Conservation (phyloP, 2,329 filamentous ascomycete genomes). For the Diaporthe longicolla region DNA sequence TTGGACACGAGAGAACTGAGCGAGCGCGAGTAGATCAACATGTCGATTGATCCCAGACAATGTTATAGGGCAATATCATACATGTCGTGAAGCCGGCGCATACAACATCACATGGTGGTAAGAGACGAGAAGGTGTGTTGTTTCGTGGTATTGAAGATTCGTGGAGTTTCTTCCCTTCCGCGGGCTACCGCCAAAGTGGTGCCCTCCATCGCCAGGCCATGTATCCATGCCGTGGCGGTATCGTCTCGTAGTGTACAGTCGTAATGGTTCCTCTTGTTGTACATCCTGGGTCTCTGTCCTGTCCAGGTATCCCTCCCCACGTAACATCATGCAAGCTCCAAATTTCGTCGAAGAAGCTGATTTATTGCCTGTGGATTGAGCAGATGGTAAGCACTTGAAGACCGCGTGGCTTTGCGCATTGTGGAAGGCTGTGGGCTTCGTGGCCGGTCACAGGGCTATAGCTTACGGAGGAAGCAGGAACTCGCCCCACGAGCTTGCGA, state of each 20-base stretch:
- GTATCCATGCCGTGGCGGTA: neutral
- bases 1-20: neutral
- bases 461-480: conserved; percentile 66
- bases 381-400: neutral
- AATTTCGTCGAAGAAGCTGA: neutral
- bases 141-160: conserved; percentile 22
- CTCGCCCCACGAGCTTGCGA: conserved; percentile 72
- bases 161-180: neutral
- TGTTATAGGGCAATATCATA: neutral
- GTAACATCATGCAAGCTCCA: too few species aligned
- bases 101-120: neutral
- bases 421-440: neutral
- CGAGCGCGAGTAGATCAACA: neutral
- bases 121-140: neutral
- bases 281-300: conserved; percentile 1
- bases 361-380: conserved; percentile 8
- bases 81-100: neutral
- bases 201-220: neutral
- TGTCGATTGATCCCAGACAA: neutral
- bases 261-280: conserved; percentile 12
- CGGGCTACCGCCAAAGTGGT: neutral
- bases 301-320: neutral
- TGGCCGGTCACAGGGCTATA: neutral
- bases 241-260: conserved; percentile 23
- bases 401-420: neutral